A percentile compares a stretch with the other conserved stretches of the same genome.
These are phyloP conservation scores for Solanum sejunctum DNA, from an alignment of 257 asterid genomes.

Conservation along the genomic window DNA sequence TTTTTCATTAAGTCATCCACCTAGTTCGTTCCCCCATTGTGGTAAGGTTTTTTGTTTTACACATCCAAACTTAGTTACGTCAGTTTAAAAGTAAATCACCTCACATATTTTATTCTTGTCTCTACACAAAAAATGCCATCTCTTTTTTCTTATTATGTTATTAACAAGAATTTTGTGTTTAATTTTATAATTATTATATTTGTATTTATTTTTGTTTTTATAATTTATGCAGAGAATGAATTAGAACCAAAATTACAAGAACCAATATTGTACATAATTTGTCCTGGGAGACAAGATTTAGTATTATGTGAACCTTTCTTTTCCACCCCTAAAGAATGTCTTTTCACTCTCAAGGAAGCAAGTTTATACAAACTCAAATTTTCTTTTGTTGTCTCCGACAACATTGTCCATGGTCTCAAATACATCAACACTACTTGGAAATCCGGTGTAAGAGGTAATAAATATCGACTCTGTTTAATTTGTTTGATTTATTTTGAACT, in stretches of 20 bases:
- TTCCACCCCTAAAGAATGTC: slow-evolving; percentile 42
- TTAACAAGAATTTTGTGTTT: neutral
- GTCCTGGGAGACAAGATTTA: slow-evolving; percentile 36
- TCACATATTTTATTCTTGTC: neutral
- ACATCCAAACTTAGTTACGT: neutral
- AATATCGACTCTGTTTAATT: no score
- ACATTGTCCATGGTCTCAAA: slow-evolving; percentile 31
- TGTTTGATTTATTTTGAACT: no score
- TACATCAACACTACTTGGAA: slow-evolving; percentile 46
- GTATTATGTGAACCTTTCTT: slow-evolving; percentile 25
- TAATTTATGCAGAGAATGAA: neutral
- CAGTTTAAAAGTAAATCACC: neutral
- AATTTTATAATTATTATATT: neutral
- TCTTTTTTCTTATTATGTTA: neutral
- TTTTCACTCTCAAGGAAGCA: slow-evolving; percentile 47
- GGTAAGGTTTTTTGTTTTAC: neutral
- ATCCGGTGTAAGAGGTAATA: slow-evolving; percentile 39
- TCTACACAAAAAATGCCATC: neutral
- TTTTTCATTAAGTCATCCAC: no score
- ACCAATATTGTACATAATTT: slow-evolving; percentile 23
- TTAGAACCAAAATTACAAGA: slow-evolving; percentile 18
- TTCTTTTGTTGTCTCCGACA: slow-evolving; percentile 34
- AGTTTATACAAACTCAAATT: slow-evolving; percentile 33
- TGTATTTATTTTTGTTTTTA: neutral
- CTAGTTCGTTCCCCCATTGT: no score